Conservation (phyloP, 1,284 basidiomycete species). For the Exobasidium rhododendri region DNA sequence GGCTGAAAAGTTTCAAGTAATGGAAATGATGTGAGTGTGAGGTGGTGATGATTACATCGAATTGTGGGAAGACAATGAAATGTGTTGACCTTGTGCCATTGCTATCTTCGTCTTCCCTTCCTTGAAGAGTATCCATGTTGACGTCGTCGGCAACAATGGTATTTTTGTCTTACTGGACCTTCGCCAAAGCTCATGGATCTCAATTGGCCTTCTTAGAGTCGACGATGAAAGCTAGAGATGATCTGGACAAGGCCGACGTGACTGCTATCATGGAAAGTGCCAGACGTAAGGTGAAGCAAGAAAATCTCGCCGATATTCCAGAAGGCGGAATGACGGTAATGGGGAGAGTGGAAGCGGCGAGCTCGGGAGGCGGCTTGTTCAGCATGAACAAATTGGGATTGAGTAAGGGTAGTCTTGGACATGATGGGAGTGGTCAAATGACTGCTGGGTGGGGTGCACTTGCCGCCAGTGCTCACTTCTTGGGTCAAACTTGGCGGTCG, state of each 20-base stretch:
- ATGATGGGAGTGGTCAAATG: not conserved
- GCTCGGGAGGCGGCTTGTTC: slow-evolving; percentile 4
- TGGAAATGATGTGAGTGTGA: slow-evolving; percentile 62
- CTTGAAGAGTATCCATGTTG: slow-evolving; percentile 72
- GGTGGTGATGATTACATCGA: slow-evolving; percentile 7
- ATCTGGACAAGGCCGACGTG: slow-evolving; percentile 81
- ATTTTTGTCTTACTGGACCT: slow-evolving; percentile 85
- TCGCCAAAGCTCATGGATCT: slow-evolving; percentile 92
- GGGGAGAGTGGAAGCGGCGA: slow-evolving; percentile 29
- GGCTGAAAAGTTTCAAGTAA: slow-evolving; percentile 76
- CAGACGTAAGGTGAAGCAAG: slow-evolving; percentile 73
- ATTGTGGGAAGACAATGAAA: slow-evolving; percentile 1
- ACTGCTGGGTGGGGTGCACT: slow-evolving; percentile 6
- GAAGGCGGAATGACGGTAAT: slow-evolving; percentile 44
- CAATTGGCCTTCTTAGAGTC: slow-evolving; percentile 87
- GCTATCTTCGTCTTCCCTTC: not conserved
- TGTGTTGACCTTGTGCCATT: too few relatives aligned
- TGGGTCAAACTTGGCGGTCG: slow-evolving; percentile 6
- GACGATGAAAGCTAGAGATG: slow-evolving; percentile 81
- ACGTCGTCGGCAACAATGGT: slow-evolving; percentile 87
- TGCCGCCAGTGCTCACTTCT: slow-evolving; percentile 10
- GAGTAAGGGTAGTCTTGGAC: not conserved
- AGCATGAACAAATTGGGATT: not conserved
- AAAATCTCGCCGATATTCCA: slow-evolving; percentile 45
- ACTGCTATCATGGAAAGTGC: slow-evolving; percentile 91